Evolutionary conservation across 805 yeast genomes (phyloP).

Genomic region (Starmerella gropengiesseri): DNA sequence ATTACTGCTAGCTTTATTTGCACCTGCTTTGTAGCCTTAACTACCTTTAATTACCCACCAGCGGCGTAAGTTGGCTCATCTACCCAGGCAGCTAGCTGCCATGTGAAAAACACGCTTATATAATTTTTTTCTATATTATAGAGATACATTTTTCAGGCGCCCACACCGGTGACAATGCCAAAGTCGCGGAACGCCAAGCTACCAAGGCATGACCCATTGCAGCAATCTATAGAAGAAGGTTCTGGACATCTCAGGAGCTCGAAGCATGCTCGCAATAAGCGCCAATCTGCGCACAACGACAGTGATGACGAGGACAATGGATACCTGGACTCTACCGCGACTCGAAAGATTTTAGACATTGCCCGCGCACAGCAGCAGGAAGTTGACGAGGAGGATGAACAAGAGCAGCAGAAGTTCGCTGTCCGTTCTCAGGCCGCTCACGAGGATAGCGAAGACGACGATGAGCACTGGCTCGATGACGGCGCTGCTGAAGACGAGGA

Average conservation of each 20-base stretch:
- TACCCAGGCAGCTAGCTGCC: too few relatives aligned
- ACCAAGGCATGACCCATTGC: slow-evolving; percentile 71
- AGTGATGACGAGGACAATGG: slow-evolving; percentile 46
- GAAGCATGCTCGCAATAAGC: slow-evolving; percentile 27
- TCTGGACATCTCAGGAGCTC: slow-evolving; percentile 53
- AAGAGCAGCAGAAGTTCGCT: background rate
- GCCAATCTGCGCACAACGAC: slow-evolving; percentile 27
- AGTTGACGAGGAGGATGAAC: slow-evolving; percentile 47
- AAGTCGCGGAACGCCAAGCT: slow-evolving; percentile 34
- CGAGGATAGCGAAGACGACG: slow-evolving; percentile 29
- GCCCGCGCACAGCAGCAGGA: slow-evolving; percentile 94
- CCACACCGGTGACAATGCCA: slow-evolving; percentile 17
- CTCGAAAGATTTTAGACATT: slow-evolving; percentile 74
- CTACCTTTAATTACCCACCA: too few relatives aligned
- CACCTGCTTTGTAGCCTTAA: too few relatives aligned
- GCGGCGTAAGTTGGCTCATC: too few relatives aligned
- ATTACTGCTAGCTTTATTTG: too few relatives aligned
- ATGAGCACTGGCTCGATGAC: slow-evolving; percentile 38
- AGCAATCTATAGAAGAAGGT: slow-evolving; percentile 63
- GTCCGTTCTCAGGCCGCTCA: background rate
- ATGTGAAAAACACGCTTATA: slow-evolving; percentile 4
- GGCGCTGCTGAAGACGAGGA: slow-evolving; percentile 38
- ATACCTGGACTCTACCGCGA: slow-evolving; percentile 66
- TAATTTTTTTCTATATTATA: slow-evolving; percentile 8
- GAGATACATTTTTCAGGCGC: background rate